These are phyloP conservation scores for Trametes sanguinea DNA, from an alignment of 768 basidiomycete genomes.

Conservation along the genomic window DNA sequence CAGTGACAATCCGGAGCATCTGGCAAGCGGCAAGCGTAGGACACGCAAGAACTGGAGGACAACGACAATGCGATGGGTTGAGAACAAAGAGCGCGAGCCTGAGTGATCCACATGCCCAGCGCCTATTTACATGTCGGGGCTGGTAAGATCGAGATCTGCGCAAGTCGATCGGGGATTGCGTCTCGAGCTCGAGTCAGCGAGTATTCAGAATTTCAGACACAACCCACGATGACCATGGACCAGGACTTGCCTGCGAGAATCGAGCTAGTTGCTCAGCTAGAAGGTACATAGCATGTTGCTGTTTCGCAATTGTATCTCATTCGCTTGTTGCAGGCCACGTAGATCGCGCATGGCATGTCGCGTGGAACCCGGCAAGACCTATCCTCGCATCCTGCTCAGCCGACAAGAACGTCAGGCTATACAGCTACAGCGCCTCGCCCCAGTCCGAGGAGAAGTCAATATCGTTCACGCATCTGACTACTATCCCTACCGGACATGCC, in stretches of 20 bases:
- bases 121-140: background rate
- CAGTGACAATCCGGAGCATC: too few relatives aligned
- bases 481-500: conserved; percentile 81
- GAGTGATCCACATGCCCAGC: background rate
- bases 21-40: too few relatives aligned
- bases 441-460: conserved; percentile 21
- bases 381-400: conserved; percentile 92
- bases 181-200: background rate
- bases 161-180: background rate
- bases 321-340: conserved; percentile 57
- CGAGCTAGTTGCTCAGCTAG: conserved; percentile 15
- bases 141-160: conserved; percentile 7
- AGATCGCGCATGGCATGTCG: conserved; percentile 83
- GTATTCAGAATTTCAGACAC: background rate
- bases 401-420: conserved; percentile 90
- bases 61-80: too few relatives aligned
- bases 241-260: conserved; percentile 16
- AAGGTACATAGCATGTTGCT: conserved; percentile 7
- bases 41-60: too few relatives aligned
- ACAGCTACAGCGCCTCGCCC: conserved; percentile 52
- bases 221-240: conserved; percentile 7
- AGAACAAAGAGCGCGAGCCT: too few relatives aligned
- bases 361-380: conserved; percentile 85
- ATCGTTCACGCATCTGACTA: conserved; percentile 55
- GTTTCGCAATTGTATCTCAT: background rate